Base-by-base conservation (phyloP, 352 stramenopile species). In the Thalassiosira delicatula region DNA sequence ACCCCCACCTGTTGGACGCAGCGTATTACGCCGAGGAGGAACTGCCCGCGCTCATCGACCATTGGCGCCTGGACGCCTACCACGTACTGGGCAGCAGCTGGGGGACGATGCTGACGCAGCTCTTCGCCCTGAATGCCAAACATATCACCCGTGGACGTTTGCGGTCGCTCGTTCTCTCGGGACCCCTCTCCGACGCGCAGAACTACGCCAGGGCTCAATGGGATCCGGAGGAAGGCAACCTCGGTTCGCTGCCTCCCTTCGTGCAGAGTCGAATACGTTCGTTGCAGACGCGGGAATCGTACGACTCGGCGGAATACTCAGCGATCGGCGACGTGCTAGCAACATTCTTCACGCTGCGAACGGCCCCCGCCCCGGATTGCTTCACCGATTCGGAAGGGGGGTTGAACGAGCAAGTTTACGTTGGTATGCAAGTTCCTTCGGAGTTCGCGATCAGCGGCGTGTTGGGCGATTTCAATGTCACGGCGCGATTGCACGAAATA, bases 11-110 rank as follows among this genome's bases (percentile, higher is more conserved):
- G 1, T 54, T 87, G 5, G 71, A 79, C 32, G 17, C 70, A 35
- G 40, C n/a, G 27, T 87, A 87, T 54, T 87, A 87, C 61, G 79
- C 80, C n/a, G 32, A 77, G 44, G 76, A 79, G 46, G 80, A 87
- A 63, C 72, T 87, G 17, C 80, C 76, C 40, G 49, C 63, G 0
- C 35, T 85, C 0, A 70, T 85, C 21, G 21, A 77, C 35, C 78
- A 85, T 70, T 79, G 62, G 71, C 65, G 66, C 11, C 40, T 85
- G 17, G 59, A 78, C 19, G 23, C 30, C 8, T 85, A 85, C 73
- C 72, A 79, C 53, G 19, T 85, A n/a, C 37, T 83, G 30, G 75
- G 66, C 8, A 37, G 74, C 49, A 72, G 32, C 14, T 62, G 78
- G 70, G 78, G 78, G 3, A 85, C 78, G 0, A 79, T 85, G 1